These are phyloP conservation scores for Cyberlindnera petersonii DNA, from an alignment of 805 yeast genomes.

Conservation along the genomic window DNA sequence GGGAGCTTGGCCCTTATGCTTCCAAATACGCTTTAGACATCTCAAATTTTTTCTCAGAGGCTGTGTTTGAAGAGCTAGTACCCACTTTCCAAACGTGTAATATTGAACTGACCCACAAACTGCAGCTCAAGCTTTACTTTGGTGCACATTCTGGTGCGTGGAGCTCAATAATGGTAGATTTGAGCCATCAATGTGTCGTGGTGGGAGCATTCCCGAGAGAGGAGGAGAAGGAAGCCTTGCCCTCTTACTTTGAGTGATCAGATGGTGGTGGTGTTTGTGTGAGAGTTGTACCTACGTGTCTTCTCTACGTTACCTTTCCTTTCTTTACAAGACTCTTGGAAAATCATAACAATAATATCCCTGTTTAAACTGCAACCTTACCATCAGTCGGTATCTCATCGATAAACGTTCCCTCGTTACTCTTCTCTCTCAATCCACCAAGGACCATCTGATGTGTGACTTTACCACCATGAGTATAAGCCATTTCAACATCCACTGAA, in stretches of 20 bases:
- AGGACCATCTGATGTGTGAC: constrained; percentile 11
- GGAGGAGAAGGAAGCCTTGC: constrained; percentile 2
- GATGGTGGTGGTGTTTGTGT: no score
- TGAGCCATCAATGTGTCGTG: constrained; percentile 7
- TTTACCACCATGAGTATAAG: constrained; percentile 20
- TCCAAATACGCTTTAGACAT: constrained; percentile 8
- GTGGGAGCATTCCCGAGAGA: constrained; percentile 4
- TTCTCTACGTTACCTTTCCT: no score
- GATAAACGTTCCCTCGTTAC: no score
- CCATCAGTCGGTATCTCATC: no score
- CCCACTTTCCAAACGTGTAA: constrained; percentile 9
- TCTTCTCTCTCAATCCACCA: constrained; percentile 13
- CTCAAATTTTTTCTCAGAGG: background rate
- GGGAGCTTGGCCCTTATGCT: constrained; percentile 2
- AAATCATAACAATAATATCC: no score
- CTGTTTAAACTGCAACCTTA: no score
- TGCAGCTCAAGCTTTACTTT: constrained; percentile 1
- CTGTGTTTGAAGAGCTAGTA: background rate
- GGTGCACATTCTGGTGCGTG: background rate
- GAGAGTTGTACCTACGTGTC: no score
- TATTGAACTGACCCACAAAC: constrained; percentile 1
- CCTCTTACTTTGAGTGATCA: constrained; percentile 1
- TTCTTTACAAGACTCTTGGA: no score
- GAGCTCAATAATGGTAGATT: constrained; percentile 1
- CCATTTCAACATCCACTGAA: constrained; percentile 4